Evolutionary conservation across 2,329 filamentous ascomycete genomes (phyloP).

Genomic region (Cladosporium sp.): DNA sequence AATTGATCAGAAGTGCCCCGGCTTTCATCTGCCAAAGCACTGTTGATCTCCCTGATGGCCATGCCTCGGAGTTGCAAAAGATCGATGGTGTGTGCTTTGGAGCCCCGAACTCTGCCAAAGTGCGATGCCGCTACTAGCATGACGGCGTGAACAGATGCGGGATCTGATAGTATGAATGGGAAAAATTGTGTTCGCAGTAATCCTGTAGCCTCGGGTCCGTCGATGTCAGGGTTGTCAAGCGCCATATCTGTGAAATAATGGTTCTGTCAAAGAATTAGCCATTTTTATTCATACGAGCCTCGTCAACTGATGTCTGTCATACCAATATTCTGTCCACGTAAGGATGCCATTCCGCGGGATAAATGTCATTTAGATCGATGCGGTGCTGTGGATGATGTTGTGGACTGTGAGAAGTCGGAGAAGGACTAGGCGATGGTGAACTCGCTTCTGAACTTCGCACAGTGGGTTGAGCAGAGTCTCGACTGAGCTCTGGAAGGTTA

Average conservation of each 20-base stretch:
- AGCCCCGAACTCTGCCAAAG: constrained; percentile 36
- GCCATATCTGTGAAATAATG: constrained; percentile 39
- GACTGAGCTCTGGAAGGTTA: constrained; percentile 1
- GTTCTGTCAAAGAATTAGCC: constrained; percentile 25
- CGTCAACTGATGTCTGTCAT: not conserved
- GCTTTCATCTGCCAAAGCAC: constrained; percentile 36
- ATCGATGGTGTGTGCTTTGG: constrained; percentile 36
- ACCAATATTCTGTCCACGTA: constrained; percentile 37
- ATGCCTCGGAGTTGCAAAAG: constrained; percentile 47
- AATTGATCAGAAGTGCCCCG: constrained; percentile 43
- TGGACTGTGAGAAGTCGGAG: constrained; percentile 25
- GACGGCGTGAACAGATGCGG: constrained; percentile 43
- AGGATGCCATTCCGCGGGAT: constrained; percentile 41
- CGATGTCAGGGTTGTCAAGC: constrained; percentile 46
- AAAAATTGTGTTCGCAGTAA: constrained; percentile 44
- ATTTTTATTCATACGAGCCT: not conserved
- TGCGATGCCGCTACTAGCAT: constrained; percentile 46
- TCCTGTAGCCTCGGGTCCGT: constrained; percentile 35
- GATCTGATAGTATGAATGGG: constrained; percentile 44
- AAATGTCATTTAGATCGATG: constrained; percentile 35
- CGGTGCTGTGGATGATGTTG: constrained; percentile 23
- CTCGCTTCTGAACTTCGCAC: constrained; percentile 6
- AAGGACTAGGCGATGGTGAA: constrained; percentile 25
- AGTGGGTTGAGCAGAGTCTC: not conserved
- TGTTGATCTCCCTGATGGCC: constrained; percentile 48